Base-by-base conservation (phyloP, 129 eudicot species). In the Artemisia tridentata region DNA sequence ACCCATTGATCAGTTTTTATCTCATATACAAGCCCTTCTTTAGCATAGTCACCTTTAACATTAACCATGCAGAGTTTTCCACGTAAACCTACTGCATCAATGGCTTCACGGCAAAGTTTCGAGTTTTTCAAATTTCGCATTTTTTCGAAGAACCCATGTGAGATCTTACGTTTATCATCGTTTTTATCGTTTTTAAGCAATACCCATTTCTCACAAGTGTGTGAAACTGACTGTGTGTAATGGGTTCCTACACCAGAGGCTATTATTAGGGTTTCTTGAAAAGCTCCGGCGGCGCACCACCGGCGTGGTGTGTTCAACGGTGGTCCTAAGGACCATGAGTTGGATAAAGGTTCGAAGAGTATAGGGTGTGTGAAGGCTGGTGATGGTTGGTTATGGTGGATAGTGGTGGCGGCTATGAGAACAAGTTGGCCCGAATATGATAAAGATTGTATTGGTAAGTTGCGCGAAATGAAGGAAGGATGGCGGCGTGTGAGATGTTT, bases 221-320 rank as follows among this genome's bases (percentile, higher is more conserved):
- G 72, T 7, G 96, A 90, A 1, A 83, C 82, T 20, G 79, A 80
- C 14, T 68, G 55, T 23, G 53, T 55, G 80, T 82, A 91, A 55
- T 81, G 85, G 21, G 89, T 74, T 29, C 96, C 97, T 2, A 88
- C 74, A 20, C 97, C 97, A 9, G 96, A 86, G 2, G 93, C 91
- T 0, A 91, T 74, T 55, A 71, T 83, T 7, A 86, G 85, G 2
- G 80, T 74, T 14, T 78, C 86, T 0, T 46, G 51, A 0, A 60
- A 48, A 0, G 85, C 65, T 13, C 96, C 96, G 31, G 84, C 77
- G 0, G 80, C 93, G 71, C 97, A 91, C 97, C 96, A 91, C n/a
- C 97, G 68, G 9, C 93, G 82, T 2, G 96, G 89, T n/a, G 78
- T 62, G 7, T 81, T 49, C 16, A 88, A 15, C 6, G 80, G 84